Conservation (phyloP, 2,329 filamentous ascomycete genomes). For the Alternaria arbusti region DNA sequence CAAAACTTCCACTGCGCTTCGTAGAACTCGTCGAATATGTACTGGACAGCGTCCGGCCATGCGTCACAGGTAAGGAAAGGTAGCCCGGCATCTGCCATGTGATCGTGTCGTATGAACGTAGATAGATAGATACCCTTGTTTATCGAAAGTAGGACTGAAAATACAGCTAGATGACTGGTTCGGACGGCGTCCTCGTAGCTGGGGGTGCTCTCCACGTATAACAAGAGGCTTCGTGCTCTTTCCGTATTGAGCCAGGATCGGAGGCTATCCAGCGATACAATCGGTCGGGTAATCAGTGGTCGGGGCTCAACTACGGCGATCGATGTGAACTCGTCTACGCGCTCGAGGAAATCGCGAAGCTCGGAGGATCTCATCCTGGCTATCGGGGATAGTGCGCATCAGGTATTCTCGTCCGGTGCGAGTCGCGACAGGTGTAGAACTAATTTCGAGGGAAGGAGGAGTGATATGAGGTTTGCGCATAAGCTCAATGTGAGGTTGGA, state of each 20-base stretch:
- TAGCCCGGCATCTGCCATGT: constrained; percentile 12
- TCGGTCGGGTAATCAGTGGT: not conserved
- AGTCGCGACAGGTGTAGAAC: not conserved
- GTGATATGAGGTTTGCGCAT: not conserved
- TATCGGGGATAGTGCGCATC: not conserved
- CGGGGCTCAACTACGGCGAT: rapidly evolving
- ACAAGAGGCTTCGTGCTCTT: not conserved
- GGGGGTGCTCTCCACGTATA: not conserved
- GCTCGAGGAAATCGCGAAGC: not conserved
- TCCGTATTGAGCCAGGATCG: not conserved
- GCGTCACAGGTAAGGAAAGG: constrained; percentile 10
- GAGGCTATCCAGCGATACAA: constrained; percentile 1
- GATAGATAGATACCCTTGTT: constrained; percentile 8
- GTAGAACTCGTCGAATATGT: constrained; percentile 16
- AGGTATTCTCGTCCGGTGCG: not conserved
- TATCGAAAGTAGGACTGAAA: constrained; percentile 22
- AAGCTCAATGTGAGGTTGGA: not conserved
- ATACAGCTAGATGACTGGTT: constrained; percentile 11
- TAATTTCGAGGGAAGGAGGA: rapidly evolving
- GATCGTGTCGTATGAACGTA: constrained; percentile 5
- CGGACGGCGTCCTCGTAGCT: not conserved
- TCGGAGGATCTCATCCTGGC: not conserved
- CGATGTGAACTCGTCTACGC: not conserved
- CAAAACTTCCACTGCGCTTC: constrained; percentile 24
- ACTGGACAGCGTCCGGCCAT: not conserved